Conservation (phyloP, 2,329 filamentous ascomycete species). For the Colletotrichum sp. region DNA sequence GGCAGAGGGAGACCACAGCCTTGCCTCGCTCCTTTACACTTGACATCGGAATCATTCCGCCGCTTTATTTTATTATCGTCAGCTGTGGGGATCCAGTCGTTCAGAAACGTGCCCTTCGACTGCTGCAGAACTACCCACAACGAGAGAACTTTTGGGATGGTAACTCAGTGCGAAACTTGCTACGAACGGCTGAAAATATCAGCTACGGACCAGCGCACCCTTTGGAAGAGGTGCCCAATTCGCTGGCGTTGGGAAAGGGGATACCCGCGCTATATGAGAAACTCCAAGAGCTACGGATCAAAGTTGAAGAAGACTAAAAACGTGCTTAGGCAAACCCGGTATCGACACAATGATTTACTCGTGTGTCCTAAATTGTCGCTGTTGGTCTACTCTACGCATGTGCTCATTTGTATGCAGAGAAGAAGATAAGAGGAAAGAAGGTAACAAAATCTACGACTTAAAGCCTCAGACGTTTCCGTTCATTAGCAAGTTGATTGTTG, state of each 20-base stretch:
- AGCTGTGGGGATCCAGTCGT: neutral
- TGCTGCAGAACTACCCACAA: neutral
- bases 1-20: neutral
- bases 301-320: neutral
- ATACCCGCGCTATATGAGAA: slow-evolving; percentile 9
- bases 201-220: neutral
- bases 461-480: neutral
- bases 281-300: neutral
- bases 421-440: neutral
- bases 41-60: slow-evolving; percentile 9
- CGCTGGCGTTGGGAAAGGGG: neutral
- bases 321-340: neutral
- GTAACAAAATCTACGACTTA: neutral
- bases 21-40: slow-evolving; percentile 8
- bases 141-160: slow-evolving; percentile 6
- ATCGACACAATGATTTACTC: neutral
- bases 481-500: neutral
- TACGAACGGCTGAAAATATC: slow-evolving; percentile 1
- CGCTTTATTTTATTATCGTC: slow-evolving; percentile 3
- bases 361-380: neutral
- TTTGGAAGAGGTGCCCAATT: neutral
- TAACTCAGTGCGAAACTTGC: neutral
- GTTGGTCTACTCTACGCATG: neutral
- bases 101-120: neutral
- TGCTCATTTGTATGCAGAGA: neutral